phyloP scores from a whole-genome alignment of 2,329 filamentous ascomycete species.

The Colletotrichum scovillei region DNA sequence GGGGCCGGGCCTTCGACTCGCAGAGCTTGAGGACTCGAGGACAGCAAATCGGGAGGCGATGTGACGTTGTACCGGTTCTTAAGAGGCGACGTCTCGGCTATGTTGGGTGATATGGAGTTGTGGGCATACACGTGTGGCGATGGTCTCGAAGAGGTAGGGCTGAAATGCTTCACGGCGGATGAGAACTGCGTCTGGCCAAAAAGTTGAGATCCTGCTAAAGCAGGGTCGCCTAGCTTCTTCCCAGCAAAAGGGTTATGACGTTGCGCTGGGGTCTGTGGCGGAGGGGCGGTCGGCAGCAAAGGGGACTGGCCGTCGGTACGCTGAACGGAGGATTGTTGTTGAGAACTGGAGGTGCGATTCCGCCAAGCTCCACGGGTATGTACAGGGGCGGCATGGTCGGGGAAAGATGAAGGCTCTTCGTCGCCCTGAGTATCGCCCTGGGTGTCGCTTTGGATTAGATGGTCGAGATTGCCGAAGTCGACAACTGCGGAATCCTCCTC shows the following conservation, averaged over 20 bases:
- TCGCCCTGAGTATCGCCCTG: slow-evolving; percentile 55
- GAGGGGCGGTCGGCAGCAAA: slow-evolving; percentile 40
- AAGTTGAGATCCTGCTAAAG: slow-evolving; percentile 60
- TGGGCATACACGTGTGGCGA: slow-evolving; percentile 59
- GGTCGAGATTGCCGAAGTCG: slow-evolving; percentile 53
- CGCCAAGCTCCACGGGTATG: slow-evolving; percentile 54
- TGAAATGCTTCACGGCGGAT: slow-evolving; percentile 61
- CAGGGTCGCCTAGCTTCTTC: slow-evolving; percentile 45
- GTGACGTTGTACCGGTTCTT: slow-evolving; percentile 61
- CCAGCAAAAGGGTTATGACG: slow-evolving; percentile 61
- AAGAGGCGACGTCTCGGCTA: slow-evolving; percentile 59
- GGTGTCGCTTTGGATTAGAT: slow-evolving; percentile 51
- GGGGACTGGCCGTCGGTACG: slow-evolving; percentile 42
- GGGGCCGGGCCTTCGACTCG: slow-evolving; percentile 22
- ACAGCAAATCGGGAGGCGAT: slow-evolving; percentile 53
- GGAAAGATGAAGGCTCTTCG: slow-evolving; percentile 48
- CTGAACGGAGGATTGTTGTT: slow-evolving; percentile 42
- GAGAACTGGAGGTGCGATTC: slow-evolving; percentile 46
- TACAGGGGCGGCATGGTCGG: slow-evolving; percentile 47
- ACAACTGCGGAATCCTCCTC: slow-evolving; percentile 64
- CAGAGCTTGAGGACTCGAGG: slow-evolving; percentile 54
- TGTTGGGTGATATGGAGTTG: slow-evolving; percentile 59
- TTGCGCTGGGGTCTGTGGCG: slow-evolving; percentile 62
- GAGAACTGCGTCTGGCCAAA: slow-evolving; percentile 67
- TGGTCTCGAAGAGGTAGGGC: slow-evolving; percentile 68